Evolutionary conservation across 164 flowering plant genomes (phyloP).

Genomic region (Nelumbo lutea): DNA sequence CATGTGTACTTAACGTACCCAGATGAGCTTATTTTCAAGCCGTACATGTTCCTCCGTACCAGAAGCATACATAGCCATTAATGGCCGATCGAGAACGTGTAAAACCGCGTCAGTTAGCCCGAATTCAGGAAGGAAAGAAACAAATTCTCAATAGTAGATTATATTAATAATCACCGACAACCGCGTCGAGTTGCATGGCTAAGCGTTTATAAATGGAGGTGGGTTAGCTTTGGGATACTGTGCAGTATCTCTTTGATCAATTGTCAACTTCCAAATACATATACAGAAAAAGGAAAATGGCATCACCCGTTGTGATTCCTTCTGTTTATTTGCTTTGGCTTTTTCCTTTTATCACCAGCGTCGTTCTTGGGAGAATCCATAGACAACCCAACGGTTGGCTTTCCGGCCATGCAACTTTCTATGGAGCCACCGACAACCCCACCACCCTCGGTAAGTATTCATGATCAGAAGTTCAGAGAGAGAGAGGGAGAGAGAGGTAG

Average conservation of each 20-base stretch:
- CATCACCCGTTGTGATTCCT: not conserved
- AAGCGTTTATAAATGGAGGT: not conserved
- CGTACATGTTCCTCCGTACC: too few relatives aligned
- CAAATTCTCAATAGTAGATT: too few relatives aligned
- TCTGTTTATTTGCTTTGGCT: constrained; percentile 1
- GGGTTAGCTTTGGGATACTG: not conserved
- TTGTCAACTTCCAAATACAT: too few relatives aligned
- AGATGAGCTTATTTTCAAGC: too few relatives aligned
- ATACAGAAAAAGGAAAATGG: not conserved
- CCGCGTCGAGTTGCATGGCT: not conserved
- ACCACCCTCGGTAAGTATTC: constrained; percentile 49
- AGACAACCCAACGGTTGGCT: constrained; percentile 37
- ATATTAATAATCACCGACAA: not conserved
- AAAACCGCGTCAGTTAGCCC: not conserved
- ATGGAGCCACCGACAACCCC: constrained; percentile 52
- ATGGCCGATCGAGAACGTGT: too few relatives aligned
- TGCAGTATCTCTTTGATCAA: not conserved
- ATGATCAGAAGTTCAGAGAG: not conserved
- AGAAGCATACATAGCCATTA: too few relatives aligned
- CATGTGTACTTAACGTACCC: too few relatives aligned
- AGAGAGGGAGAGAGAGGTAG: not conserved
- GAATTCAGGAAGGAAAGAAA: not conserved
- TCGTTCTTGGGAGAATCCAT: constrained; percentile 17
- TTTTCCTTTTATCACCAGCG: constrained; percentile 4
- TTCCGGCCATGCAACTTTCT: constrained; percentile 62